Conservation (phyloP, 2,329 filamentous ascomycete genomes). For the Fusarium sp. region DNA sequence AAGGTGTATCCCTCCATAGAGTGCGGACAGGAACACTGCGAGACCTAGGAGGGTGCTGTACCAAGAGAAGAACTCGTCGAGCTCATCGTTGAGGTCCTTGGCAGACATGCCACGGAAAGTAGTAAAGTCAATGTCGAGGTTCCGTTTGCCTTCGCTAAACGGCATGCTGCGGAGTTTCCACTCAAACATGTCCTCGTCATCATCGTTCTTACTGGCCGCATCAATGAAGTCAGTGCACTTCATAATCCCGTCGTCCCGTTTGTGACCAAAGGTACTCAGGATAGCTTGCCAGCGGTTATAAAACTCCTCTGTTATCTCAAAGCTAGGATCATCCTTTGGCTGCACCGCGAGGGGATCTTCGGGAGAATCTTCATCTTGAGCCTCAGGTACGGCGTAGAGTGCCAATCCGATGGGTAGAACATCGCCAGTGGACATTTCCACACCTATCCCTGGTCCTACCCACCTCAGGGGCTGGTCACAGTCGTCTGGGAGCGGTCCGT, state of each 20-base stretch:
- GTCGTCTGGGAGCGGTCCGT: background rate
- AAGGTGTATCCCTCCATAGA: background rate
- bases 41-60: background rate
- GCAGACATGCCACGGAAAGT: background rate
- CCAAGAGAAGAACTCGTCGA: background rate
- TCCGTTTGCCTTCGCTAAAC: conserved; percentile 1
- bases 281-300: background rate
- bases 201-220: background rate
- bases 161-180: background rate
- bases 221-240: background rate
- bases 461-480: background rate
- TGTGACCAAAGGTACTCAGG: background rate
- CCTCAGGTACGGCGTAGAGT: background rate
- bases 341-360: background rate
- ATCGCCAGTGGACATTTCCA: background rate
- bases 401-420: background rate
- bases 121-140: background rate
- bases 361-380: background rate
- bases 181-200: background rate
- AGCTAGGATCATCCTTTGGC: background rate
- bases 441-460: background rate
- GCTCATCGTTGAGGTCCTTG: background rate
- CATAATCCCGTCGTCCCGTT: background rate
- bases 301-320: background rate
- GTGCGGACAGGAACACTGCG: background rate